Evolutionary conservation across 495 filamentous ascomycete species (phyloP).

Genomic region (Terfezia claveryi): DNA sequence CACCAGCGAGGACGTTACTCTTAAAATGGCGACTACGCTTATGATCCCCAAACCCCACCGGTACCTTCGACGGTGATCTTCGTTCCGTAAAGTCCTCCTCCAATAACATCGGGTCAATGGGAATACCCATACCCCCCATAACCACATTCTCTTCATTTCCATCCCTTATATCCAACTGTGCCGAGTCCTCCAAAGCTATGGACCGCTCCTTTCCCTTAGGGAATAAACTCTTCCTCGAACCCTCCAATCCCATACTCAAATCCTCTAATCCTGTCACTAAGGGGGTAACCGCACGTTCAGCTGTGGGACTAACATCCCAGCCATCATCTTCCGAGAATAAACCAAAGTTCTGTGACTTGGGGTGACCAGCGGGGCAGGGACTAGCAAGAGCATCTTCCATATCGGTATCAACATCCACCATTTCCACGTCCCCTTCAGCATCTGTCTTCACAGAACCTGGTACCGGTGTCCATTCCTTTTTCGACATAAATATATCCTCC

Average conservation of each 20-base stretch:
- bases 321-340: not conserved
- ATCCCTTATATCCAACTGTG: too few relatives aligned
- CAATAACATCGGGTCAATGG: constrained; percentile 15
- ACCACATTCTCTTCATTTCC: too few relatives aligned
- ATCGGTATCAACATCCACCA: not conserved
- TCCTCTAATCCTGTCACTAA: not conserved
- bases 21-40: too few relatives aligned
- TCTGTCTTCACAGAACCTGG: not conserved
- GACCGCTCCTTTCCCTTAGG: not conserved
- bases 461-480: too few relatives aligned
- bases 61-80: not conserved
- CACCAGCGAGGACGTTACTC: constrained; percentile 35
- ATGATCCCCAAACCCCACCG: not conserved
- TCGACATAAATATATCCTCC: too few relatives aligned
- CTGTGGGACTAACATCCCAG: too few relatives aligned
- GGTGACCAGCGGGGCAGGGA: not conserved
- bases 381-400: not conserved
- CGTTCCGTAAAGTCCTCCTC: not conserved
- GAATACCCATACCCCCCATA: not conserved
- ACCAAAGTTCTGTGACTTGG: not conserved
- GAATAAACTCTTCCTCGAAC: not conserved
- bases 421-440: not conserved
- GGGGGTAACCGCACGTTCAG: not conserved
- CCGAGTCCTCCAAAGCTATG: not conserved
- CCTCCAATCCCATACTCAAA: not conserved